These are phyloP conservation scores for Cladosporium oxysporum DNA, from an alignment of 2,329 filamentous ascomycete genomes.

Conservation along the genomic window DNA sequence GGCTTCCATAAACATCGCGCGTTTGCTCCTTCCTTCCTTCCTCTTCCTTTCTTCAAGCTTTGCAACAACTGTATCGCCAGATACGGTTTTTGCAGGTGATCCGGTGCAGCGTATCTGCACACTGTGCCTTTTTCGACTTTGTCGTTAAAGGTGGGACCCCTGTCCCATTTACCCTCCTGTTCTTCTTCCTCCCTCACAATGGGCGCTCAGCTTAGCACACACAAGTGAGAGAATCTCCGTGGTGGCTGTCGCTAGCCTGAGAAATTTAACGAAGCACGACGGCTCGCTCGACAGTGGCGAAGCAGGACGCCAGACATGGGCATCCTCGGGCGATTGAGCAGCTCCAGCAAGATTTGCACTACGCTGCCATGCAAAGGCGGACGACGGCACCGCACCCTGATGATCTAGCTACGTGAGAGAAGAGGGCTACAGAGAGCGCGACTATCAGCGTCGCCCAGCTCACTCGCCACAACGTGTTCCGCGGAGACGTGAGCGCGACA, in stretches of 20 bases:
- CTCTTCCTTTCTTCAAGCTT: not conserved
- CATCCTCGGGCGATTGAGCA: not conserved
- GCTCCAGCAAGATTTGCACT: not conserved
- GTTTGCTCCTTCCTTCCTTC: not conserved
- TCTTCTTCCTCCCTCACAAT: not conserved
- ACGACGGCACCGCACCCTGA: not conserved
- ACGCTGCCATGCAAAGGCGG: not conserved
- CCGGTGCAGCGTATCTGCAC: not conserved
- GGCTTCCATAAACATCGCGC: not conserved
- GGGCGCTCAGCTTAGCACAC: not conserved
- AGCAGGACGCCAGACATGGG: not conserved
- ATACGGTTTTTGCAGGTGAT: not conserved
- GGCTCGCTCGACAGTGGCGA: not conserved
- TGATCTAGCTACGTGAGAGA: not conserved
- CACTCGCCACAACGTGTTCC: not conserved
- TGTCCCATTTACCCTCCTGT: not conserved
- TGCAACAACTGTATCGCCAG: not conserved
- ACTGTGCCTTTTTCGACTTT: not conserved
- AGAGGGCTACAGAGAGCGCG: not conserved
- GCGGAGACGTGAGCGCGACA: not conserved
- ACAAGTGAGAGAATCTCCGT: not conserved
- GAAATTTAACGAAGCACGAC: not conserved
- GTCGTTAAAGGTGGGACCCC: not conserved
- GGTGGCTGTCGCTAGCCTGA: not conserved
- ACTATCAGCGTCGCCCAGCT: not conserved